These are phyloP conservation scores for Monosporascus ibericus DNA, from an alignment of 2,329 filamentous ascomycete species.

Conservation along the genomic window DNA sequence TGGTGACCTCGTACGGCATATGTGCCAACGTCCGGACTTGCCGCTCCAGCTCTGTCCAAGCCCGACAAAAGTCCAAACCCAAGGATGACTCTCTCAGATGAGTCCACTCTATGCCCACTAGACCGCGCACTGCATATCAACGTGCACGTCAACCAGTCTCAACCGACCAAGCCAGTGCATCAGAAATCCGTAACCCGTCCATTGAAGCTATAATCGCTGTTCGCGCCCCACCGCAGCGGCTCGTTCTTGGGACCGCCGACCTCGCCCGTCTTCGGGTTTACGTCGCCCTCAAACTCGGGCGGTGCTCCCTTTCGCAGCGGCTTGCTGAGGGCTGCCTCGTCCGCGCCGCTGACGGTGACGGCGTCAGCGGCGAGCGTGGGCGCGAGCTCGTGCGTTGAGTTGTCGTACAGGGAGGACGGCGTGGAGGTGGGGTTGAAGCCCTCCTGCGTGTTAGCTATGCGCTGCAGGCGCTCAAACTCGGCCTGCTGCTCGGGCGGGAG, in stretches of 20 bases:
- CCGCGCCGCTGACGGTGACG: not conserved
- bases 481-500: slow-evolving; percentile 61
- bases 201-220: slow-evolving; percentile 85
- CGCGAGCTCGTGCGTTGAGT: slow-evolving; percentile 7
- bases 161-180: not conserved
- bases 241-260: slow-evolving; percentile 97
- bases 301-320: slow-evolving; percentile 59
- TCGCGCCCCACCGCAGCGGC: slow-evolving; percentile 76
- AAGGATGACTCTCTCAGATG: too few species aligned
- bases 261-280: slow-evolving; percentile 90
- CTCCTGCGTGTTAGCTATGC: slow-evolving; percentile 38
- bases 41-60: too few species aligned
- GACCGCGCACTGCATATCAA: too few species aligned
- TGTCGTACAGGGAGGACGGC: slow-evolving; percentile 3
- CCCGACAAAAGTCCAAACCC: too few species aligned
- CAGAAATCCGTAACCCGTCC: slow-evolving; percentile 89
- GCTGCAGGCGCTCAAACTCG: slow-evolving; percentile 68
- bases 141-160: too few species aligned
- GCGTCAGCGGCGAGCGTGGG: slow-evolving; percentile 2
- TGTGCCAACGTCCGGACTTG: too few species aligned
- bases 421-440: slow-evolving; percentile 24
- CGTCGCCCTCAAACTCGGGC: slow-evolving; percentile 89
- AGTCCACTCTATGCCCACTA: too few species aligned
- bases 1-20: too few species aligned
- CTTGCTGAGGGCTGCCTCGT: slow-evolving; percentile 2